Evolutionary conservation across 148 eudicot genomes (phyloP), one percentile per base, ranked within the genome.

Genomic region (Rhododendron ovatum): DNA sequence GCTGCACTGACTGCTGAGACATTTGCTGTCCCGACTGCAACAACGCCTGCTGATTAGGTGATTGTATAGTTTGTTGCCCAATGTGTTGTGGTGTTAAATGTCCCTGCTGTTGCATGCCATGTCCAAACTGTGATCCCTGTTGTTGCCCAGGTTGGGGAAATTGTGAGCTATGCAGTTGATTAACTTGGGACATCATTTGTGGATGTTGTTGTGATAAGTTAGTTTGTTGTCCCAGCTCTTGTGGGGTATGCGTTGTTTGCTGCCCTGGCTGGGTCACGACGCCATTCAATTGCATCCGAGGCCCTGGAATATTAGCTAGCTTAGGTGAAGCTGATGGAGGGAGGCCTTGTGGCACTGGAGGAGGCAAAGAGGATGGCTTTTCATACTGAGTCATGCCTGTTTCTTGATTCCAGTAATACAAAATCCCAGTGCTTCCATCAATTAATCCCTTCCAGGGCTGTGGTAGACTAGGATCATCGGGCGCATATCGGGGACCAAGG

Each of bases 371-470:
- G 26, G 85, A 78, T 24, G 99, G 99, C 87, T 90, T 97, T 89
- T 97, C 99, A 86, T 97, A 97, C 89, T 97, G 99, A 47, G 98
- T 95, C 45, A 93, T 71, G 83, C 93, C 94, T 47, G 98, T 95
- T 82, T 97, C 99, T 12, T 96, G 98, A 88, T 97, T 97, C 99
- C 99, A 97, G 73, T 95, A 97, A 87, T 97, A 97, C 35, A 90
- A 87, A 84, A 92, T 76, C 74, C 98, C 95, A 22, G 94, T 87
- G 85, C 91, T 94, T 89, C 99, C 99, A 82, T 95, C 98, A 87
- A 97, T 94, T 87, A 97, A 91, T 82, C 98, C 98, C 90, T 94
- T 95, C 99, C 99, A 97, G 14, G 99, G 99, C 51, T 91, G 90
- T 33, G 98, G 98, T 85, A 97, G 92, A 51, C 92, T 91, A 45